Conservation (phyloP, 2,329 filamentous ascomycete genomes). For the Colletotrichum nymphaeae region DNA sequence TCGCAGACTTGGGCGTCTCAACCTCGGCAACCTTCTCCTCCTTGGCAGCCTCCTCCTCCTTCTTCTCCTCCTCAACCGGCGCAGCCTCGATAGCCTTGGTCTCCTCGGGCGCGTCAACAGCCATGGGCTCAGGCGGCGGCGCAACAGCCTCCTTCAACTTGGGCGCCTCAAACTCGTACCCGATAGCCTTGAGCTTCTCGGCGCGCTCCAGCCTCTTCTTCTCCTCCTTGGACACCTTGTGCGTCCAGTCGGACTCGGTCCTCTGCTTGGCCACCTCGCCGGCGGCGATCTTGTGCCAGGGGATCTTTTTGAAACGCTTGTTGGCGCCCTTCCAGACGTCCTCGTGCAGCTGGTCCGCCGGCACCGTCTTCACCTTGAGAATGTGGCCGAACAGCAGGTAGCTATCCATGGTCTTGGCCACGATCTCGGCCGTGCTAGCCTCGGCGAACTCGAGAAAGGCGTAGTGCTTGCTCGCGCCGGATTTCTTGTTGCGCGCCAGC, state of each 20-base stretch:
- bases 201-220: slow-evolving; percentile 75
- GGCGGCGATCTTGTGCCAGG: slow-evolving; percentile 85
- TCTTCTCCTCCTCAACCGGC: slow-evolving; percentile 52
- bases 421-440: slow-evolving; percentile 84
- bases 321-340: slow-evolving; percentile 92
- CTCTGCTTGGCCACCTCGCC: slow-evolving; percentile 78
- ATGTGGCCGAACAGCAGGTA: slow-evolving; percentile 97
- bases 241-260: slow-evolving; percentile 81
- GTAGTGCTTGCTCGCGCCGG: slow-evolving; percentile 91
- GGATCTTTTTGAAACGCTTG: slow-evolving; percentile 82
- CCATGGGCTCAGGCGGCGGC: slow-evolving; percentile 49
- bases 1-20: slow-evolving; percentile 39
- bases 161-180: slow-evolving; percentile 85
- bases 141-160: slow-evolving; percentile 69
- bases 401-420: slow-evolving; percentile 96
- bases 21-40: slow-evolving; percentile 44
- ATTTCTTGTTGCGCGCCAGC: slow-evolving; percentile 90
- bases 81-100: slow-evolving; percentile 46
- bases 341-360: slow-evolving; percentile 80
- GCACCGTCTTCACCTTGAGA: slow-evolving; percentile 85
- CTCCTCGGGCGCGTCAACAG: slow-evolving; percentile 47
- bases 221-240: slow-evolving; percentile 79
- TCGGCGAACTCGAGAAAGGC: slow-evolving; percentile 93
- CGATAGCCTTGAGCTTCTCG: slow-evolving; percentile 81
- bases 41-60: slow-evolving; percentile 41